A percentile compares a stretch with the other conserved stretches of the same genome.
phyloP scores from a whole-genome alignment of 2,329 filamentous ascomycete genomes.

The Zalaria sp. region DNA sequence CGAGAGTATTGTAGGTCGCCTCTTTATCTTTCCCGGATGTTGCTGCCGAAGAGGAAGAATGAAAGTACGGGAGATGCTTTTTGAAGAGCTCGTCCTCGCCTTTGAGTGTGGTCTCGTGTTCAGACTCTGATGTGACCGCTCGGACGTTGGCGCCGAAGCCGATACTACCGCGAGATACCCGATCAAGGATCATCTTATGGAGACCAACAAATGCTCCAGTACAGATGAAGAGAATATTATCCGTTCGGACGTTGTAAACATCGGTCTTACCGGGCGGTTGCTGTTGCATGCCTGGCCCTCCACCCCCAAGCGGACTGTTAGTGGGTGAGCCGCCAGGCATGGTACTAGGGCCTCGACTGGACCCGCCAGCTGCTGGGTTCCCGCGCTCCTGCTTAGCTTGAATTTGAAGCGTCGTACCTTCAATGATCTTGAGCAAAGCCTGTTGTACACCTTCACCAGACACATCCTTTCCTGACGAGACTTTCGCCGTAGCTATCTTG shows the following conservation, averaged over 20 bases:
- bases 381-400: constrained; percentile 66
- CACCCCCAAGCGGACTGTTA: constrained; percentile 22
- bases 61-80: constrained; percentile 35
- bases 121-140: constrained; percentile 30
- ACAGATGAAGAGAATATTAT: constrained; percentile 94
- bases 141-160: constrained; percentile 82
- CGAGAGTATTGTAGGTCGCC: constrained; percentile 56
- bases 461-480: constrained; percentile 81
- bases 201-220: constrained; percentile 90
- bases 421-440: constrained; percentile 86
- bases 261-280: constrained; percentile 36
- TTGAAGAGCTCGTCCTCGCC: constrained; percentile 43
- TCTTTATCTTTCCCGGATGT: constrained; percentile 53
- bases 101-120: constrained; percentile 42
- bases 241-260: constrained; percentile 67
- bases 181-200: constrained; percentile 72
- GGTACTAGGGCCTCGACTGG: constrained; percentile 3
- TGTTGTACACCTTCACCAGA: constrained; percentile 95
- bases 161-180: constrained; percentile 76
- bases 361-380: constrained; percentile 15
- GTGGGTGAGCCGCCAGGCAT: constrained; percentile 14
- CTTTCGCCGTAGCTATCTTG: constrained; percentile 84
- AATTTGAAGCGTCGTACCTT: constrained; percentile 85
- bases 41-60: constrained; percentile 16
- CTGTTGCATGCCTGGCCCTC: constrained; percentile 17